A percentile compares a stretch with the other conserved stretches of the same genome.
Evolutionary conservation across 2,329 filamentous ascomycete genomes (phyloP).

Genomic region (Aspergillus oerlinghausenensis): DNA sequence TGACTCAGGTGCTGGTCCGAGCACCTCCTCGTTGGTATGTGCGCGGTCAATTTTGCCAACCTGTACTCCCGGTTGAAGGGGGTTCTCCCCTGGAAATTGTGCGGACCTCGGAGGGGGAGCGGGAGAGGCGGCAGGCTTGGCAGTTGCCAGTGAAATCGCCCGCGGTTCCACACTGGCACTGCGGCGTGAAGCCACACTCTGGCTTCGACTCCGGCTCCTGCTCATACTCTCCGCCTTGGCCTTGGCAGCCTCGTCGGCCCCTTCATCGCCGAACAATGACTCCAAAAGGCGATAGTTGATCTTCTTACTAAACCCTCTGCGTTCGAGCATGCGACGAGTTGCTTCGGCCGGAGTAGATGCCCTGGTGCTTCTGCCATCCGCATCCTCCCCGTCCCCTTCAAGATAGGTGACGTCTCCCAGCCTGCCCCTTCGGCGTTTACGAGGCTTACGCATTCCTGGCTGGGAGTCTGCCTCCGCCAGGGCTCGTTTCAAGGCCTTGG

Average conservation of each 20-base stretch:
- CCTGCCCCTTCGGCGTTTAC: constrained; percentile 46
- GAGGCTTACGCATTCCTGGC: constrained; percentile 39
- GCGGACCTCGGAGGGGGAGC: constrained; percentile 6
- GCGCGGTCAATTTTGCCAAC: constrained; percentile 9
- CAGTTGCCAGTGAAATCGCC: constrained; percentile 9
- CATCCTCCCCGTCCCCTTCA: constrained; percentile 49
- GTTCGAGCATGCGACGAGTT: constrained; percentile 63
- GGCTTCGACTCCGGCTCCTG: constrained; percentile 32
- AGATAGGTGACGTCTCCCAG: constrained; percentile 45
- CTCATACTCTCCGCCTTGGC: constrained; percentile 26
- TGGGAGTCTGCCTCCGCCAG: constrained; percentile 49
- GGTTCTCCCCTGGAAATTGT: constrained; percentile 1
- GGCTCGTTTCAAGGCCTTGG: constrained; percentile 73
- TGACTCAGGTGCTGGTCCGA: constrained; percentile 17
- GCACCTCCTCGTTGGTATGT: constrained; percentile 20
- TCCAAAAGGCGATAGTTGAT: constrained; percentile 60
- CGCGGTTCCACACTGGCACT: constrained; percentile 26
- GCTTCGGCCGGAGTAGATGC: constrained; percentile 67
- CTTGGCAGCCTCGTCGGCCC: constrained; percentile 22
- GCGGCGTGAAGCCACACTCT: constrained; percentile 28
- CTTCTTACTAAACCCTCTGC: constrained; percentile 65
- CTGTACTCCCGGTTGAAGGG: constrained; percentile 1
- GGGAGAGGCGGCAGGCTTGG: constrained; percentile 14
- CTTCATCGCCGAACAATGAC: constrained; percentile 37
- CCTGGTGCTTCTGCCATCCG: constrained; percentile 61